These are phyloP conservation scores for Brasenia schreberi DNA, from an alignment of 164 flowering plant species.

Conservation along the genomic window DNA sequence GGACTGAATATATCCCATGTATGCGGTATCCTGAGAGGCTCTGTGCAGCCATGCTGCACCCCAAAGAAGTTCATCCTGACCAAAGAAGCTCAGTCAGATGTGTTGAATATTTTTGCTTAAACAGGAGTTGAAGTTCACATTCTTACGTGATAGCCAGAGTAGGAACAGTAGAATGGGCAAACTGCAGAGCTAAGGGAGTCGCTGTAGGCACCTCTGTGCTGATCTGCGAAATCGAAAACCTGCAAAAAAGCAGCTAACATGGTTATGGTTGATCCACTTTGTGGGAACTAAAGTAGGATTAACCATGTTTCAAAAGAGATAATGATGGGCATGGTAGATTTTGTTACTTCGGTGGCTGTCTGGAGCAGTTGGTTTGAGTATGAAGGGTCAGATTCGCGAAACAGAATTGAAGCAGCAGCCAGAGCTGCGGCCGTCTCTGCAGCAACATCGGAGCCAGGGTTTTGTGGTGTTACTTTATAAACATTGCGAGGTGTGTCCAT, in stretches of 20 bases:
- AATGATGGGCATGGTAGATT: not conserved
- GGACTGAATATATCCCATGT: conserved; percentile 57
- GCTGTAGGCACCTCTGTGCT: conserved; percentile 76
- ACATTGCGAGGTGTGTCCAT: conserved; percentile 89
- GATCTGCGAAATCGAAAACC: conserved; percentile 85
- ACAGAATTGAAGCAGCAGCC: conserved; percentile 85
- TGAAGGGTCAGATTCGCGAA: conserved; percentile 57
- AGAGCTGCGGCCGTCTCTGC: conserved; percentile 94
- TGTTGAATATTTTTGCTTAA: not conserved
- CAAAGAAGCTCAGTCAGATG: not conserved
- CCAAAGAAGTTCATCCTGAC: conserved; percentile 93
- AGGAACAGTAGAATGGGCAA: conserved; percentile 96
- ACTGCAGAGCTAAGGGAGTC: conserved; percentile 61
- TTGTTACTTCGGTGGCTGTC: conserved; percentile 43
- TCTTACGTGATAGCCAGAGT: conserved; percentile 82
- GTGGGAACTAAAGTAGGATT: not conserved
- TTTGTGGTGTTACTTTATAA: conserved; percentile 56
- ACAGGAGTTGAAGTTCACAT: not conserved
- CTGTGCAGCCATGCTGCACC: conserved; percentile 88
- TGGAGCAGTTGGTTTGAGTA: conserved; percentile 55
- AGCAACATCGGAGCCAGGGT: conserved; percentile 98
- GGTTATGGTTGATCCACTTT: not conserved
- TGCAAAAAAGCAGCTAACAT: conserved; percentile 15
- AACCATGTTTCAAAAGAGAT: not conserved
- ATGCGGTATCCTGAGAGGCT: conserved; percentile 48